Percentiles rank a stretch among this genome's conserved stretches.
Conservation (phyloP, 2,329 filamentous ascomycete species). For the Tolypocladium pustulatum region DNA sequence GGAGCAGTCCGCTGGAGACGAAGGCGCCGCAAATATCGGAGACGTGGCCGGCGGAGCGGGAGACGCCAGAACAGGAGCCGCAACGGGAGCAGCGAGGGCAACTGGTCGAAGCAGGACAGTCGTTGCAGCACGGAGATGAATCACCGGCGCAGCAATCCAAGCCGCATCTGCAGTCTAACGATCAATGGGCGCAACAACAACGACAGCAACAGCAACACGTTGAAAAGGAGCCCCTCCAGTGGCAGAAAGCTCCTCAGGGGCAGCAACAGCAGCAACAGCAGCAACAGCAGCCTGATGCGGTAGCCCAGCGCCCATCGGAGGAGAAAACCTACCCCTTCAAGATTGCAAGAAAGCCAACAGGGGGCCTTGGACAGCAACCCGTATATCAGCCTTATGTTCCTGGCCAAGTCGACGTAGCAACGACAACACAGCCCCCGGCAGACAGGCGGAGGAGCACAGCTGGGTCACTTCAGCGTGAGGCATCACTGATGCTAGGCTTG, state of each 20-base stretch:
- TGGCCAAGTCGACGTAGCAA: background rate
- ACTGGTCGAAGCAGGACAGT: no score
- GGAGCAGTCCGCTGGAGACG: conserved; percentile 17
- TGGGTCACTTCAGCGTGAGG: conserved; percentile 14
- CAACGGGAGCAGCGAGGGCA: no score
- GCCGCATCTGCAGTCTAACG: background rate
- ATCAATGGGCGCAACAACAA: background rate
- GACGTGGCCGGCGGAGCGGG: background rate
- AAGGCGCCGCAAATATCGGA: conserved; percentile 6
- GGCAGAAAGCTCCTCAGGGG: no score
- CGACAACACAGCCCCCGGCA: background rate
- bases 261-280: background rate
- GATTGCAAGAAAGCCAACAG: conserved; percentile 8
- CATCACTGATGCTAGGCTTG: conserved; percentile 10
- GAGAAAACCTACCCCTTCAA: conserved; percentile 1
- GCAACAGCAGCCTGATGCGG: background rate
- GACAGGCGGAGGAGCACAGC: conserved; percentile 4
- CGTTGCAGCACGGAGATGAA: background rate
- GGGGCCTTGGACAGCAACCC: background rate
- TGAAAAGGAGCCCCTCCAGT: no score
- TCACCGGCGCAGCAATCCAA: conserved; percentile 2
- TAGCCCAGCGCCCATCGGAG: background rate
- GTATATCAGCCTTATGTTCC: conserved; percentile 8
- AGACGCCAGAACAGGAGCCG: no score
- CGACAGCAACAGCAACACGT: background rate